Percentiles rank a stretch among this genome's conserved stretches.
Evolutionary conservation across 441 rosid genomes (phyloP).

Genomic region (Gossypium davidsonii): DNA sequence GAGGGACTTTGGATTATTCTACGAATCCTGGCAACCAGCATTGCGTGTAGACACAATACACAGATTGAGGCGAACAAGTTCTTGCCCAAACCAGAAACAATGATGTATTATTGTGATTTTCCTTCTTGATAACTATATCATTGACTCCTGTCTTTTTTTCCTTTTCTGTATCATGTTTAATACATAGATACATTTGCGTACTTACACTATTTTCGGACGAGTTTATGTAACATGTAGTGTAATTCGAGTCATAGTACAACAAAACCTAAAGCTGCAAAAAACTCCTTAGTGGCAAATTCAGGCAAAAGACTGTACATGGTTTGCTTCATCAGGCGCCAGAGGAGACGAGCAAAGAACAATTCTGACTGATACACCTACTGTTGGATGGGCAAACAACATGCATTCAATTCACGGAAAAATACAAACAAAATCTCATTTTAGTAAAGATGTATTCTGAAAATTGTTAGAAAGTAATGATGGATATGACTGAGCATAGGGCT

Average conservation of each 20-base stretch:
- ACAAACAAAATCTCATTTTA: neutral
- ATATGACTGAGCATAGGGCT: constrained; percentile 3
- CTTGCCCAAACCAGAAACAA: neutral
- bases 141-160: neutral
- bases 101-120: neutral
- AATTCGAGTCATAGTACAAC: neutral
- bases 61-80: neutral
- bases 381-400: neutral
- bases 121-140: neutral
- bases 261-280: neutral
- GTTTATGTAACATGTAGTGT: neutral
- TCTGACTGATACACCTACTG: neutral
- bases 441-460: neutral
- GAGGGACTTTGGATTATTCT: neutral
- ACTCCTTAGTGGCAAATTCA: neutral
- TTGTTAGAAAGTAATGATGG: neutral
- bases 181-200: neutral
- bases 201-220: neutral
- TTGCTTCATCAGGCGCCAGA: neutral
- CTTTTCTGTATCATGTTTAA: neutral
- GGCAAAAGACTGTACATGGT: neutral
- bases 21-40: neutral
- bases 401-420: neutral
- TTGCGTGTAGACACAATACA: neutral
- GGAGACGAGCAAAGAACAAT: neutral